phyloP scores from a whole-genome alignment of 75 land plant genomes.

The Picea glauca region DNA sequence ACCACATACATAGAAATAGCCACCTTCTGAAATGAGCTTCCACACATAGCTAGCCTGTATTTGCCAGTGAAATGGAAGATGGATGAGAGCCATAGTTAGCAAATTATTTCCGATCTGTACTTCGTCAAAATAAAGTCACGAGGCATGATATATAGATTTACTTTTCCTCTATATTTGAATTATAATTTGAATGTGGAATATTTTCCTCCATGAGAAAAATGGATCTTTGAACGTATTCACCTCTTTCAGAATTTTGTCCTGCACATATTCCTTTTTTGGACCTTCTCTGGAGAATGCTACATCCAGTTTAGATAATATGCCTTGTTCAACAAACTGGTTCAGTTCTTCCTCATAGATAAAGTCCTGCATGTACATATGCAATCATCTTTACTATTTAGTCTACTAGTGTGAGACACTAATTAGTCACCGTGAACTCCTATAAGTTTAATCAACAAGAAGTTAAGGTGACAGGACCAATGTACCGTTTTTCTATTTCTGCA shows the following conservation, averaged over 20 bases:
- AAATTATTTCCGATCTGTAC: no score
- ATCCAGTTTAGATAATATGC: conserved; percentile 15
- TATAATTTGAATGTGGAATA: background rate
- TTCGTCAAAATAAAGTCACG: background rate
- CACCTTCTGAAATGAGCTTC: background rate
- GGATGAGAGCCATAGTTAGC: background rate
- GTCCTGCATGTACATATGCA: conserved; percentile 23
- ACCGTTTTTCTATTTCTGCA: conserved; percentile 40
- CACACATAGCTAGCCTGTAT: background rate
- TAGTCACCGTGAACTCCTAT: background rate
- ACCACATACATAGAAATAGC: conserved; percentile 32
- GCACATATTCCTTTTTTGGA: conserved; percentile 40
- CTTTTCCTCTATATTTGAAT: background rate
- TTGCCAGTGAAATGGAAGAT: background rate
- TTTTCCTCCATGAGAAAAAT: background rate
- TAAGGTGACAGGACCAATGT: background rate
- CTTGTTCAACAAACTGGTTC: conserved; percentile 24
- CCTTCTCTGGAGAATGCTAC: conserved; percentile 52
- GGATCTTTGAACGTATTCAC: conserved; percentile 1
- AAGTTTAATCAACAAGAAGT: background rate
- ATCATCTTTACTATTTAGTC: background rate
- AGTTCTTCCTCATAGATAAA: conserved; percentile 48
- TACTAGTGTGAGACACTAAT: background rate
- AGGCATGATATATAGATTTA: background rate
- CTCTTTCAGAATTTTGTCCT: conserved; percentile 41